Evolutionary conservation across 1,284 basidiomycete species (phyloP), one percentile per base, ranked within the genome.

Genomic region (Quambalaria eucalypti): DNA sequence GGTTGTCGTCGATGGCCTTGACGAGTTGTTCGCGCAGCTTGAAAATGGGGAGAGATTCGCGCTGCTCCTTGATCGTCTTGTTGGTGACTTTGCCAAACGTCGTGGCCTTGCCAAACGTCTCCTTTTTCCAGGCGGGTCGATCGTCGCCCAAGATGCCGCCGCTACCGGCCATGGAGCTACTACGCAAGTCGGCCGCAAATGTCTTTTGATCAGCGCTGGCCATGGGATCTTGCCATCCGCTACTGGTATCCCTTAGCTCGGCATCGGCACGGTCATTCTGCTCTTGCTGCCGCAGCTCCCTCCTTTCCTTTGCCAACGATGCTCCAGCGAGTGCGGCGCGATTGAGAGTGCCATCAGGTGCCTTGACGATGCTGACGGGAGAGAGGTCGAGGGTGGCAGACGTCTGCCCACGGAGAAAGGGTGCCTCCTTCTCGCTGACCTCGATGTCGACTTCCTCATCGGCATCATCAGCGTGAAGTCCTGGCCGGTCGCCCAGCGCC

Each of bases 151-250:
- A 82, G 9, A 30, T 48, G 8, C 23, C 51, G 16, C 51, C 50
- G 16, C 36, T 21, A 26, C 21, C 19, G 19, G 42, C 42, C 25
- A 26, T 12, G 21, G 90, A 77, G 64, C 86, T 85, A 14, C 90
- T 87, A 51, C 90, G 81, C 59, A 93, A 77, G 77, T 99, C 95
- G 67, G 96, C 90, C 1, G 95, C 95, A 72, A 98, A 99, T 52
- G 88, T 80, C 61, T 83, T 86, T 47, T 98, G 92, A 4, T 81
- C 76, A 10, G 87, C 84, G 66, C 87, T 86, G 6, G 93, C 88
- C 90, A 97, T 96, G 8, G 95, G 95, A 76, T 99, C 95, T 30
- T 96, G 81, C 95, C 95, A 98, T 7, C 91, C 91, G 28, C 89
- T 86, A 62, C 84, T 90, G 77, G 96, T 88, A 77, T 98, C 92